Evolutionary conservation across 768 basidiomycete species (phyloP).

Genomic region (Mycena crocata): DNA sequence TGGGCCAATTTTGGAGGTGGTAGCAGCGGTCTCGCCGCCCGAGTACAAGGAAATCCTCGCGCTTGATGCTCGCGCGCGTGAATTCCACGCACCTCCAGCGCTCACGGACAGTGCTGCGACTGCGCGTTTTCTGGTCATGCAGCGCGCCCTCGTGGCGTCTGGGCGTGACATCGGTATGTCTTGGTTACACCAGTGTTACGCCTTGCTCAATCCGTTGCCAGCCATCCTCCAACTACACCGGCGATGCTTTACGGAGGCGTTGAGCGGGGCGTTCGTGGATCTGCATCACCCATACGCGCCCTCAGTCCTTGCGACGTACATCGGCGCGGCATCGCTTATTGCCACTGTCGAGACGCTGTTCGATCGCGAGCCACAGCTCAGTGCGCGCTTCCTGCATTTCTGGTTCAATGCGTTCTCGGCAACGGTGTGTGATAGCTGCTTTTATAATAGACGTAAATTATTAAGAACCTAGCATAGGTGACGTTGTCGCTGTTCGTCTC

Average conservation of each 20-base stretch:
- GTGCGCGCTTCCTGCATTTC: conserved; percentile 73
- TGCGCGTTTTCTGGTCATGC: conserved; percentile 71
- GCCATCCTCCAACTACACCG: conserved; percentile 77
- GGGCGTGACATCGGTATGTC: conserved; percentile 71
- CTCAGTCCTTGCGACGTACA: conserved; percentile 77
- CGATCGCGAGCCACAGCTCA: conserved; percentile 68
- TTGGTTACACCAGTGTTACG: neutral
- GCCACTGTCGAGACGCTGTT: conserved; percentile 67
- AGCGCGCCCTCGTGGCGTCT: conserved; percentile 68
- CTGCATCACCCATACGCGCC: conserved; percentile 73
- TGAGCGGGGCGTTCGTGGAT: conserved; percentile 63
- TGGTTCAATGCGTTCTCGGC: conserved; percentile 84
- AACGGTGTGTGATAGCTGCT: conserved; percentile 58
- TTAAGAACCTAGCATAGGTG: conserved; percentile 51
- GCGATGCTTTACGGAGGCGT: conserved; percentile 73
- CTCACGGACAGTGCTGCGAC: conserved; percentile 54
- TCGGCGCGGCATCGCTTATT: conserved; percentile 68
- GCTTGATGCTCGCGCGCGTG: conserved; percentile 66
- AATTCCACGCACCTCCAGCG: conserved; percentile 64
- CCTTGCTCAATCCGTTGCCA: conserved; percentile 38
- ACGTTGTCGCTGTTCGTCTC: conserved; percentile 74
- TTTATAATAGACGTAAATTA: neutral
- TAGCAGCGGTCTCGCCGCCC: conserved; percentile 63
- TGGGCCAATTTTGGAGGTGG: conserved; percentile 69
- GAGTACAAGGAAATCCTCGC: conserved; percentile 63